Percentiles rank a stretch among this genome's conserved stretches.
Evolutionary conservation across 192 early-diverging fungal species (phyloP).

Genomic region (Linnemannia elongata): DNA sequence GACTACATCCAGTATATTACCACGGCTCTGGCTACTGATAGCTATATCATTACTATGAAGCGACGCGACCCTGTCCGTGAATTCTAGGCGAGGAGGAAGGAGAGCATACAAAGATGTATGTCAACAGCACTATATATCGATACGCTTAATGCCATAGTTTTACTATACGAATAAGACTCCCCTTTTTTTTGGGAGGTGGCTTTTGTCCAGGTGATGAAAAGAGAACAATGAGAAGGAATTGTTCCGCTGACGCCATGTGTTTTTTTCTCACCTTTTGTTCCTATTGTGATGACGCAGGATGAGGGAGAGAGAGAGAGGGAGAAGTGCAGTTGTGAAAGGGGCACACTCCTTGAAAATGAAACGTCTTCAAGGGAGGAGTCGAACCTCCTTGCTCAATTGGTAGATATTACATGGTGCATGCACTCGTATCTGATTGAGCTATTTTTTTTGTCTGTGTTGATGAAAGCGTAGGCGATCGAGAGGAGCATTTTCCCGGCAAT

Average conservation of each 20-base stretch:
- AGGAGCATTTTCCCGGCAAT: background rate
- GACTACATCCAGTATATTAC: conserved; percentile 54
- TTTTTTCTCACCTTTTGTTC: too few species aligned
- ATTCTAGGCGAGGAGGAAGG: background rate
- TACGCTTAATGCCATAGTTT: background rate
- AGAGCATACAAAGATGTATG: background rate
- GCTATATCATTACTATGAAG: conserved; percentile 26
- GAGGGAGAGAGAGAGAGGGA: background rate
- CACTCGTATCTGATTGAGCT: background rate
- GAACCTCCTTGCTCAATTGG: background rate
- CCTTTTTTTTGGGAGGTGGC: background rate
- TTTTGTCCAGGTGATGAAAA: too few species aligned
- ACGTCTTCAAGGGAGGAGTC: background rate
- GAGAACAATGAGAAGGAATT: too few species aligned
- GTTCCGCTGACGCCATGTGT: too few species aligned
- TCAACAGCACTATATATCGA: background rate
- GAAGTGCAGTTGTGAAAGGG: too few species aligned
- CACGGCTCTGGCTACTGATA: conserved; percentile 30
- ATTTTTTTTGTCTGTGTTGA: background rate
- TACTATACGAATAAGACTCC: background rate
- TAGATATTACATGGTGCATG: background rate
- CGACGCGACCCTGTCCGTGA: background rate
- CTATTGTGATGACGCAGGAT: background rate
- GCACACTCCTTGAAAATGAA: background rate
- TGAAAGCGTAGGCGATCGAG: background rate